Conservation (phyloP, 208 protist genomes). For the Wallacemonas sp. region DNA sequence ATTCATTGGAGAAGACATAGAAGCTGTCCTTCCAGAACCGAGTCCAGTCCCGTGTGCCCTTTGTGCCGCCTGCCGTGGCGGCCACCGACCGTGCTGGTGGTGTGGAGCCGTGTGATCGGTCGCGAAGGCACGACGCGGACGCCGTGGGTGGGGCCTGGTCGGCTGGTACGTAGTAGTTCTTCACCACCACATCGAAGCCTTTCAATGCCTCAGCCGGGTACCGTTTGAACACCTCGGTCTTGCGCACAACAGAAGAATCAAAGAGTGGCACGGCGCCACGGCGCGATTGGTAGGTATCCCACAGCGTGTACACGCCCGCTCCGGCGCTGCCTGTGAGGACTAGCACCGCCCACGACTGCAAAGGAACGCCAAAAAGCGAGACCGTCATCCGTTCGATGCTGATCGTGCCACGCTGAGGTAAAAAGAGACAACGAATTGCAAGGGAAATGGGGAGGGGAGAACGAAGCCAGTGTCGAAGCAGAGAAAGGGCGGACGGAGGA, state of each 20-base stretch:
- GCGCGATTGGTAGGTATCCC: conserved; percentile 17
- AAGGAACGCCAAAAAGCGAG: not conserved
- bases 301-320: conserved; percentile 18
- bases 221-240: conserved; percentile 58
- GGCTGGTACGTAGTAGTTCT: conserved; percentile 62
- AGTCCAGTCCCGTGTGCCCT: conserved; percentile 1
- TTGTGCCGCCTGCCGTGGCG: not conserved
- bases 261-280: conserved; percentile 49
- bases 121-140: not conserved
- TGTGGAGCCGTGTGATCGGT: not conserved
- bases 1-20: conserved; percentile 32
- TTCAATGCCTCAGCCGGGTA: conserved; percentile 61
- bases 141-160: not conserved
- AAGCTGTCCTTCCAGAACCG: conserved; percentile 14
- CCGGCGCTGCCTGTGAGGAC: conserved; percentile 18
- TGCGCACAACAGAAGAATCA: conserved; percentile 30
- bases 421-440: too few relatives aligned
- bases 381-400: not conserved
- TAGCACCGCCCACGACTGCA: conserved; percentile 15
- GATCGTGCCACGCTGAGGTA: not conserved
- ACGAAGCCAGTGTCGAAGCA: too few relatives aligned
- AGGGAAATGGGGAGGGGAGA: conserved; percentile 5
- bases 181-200: conserved; percentile 78
- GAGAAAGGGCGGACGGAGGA: too few relatives aligned
- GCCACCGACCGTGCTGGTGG: not conserved